Conservation (phyloP, 1,284 basidiomycete genomes). For the Ustilago hordei region DNA sequence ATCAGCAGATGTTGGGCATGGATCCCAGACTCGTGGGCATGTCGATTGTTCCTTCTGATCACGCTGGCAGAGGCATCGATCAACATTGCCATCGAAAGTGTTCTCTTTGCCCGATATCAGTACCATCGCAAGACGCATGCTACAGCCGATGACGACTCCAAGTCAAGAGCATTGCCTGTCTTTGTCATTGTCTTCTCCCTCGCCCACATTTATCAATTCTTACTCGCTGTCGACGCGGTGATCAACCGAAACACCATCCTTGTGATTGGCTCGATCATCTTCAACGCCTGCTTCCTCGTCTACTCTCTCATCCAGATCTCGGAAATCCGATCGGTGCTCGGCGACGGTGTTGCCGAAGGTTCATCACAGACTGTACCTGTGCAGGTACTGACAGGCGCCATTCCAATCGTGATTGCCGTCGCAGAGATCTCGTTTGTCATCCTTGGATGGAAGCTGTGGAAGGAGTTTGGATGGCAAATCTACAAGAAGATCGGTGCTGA, state of each 20-base stretch:
- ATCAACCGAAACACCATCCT: conserved; percentile 62
- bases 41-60: conserved; percentile 56
- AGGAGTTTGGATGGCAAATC: conserved; percentile 64
- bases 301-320: conserved; percentile 63
- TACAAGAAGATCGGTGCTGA: conserved; percentile 64
- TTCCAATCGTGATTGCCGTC: conserved; percentile 58
- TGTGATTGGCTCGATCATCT: conserved; percentile 57
- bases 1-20: conserved; percentile 41
- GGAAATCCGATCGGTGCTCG: conserved; percentile 60
- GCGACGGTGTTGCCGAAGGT: conserved; percentile 55
- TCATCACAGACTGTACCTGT: conserved; percentile 60
- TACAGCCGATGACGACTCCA: conserved; percentile 38
- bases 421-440: conserved; percentile 50
- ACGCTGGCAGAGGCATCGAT: conserved; percentile 56
- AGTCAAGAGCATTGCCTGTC: conserved; percentile 52
- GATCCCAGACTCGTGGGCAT: conserved; percentile 54
- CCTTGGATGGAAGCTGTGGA: conserved; percentile 56
- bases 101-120: conserved; percentile 55
- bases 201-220: conserved; percentile 59
- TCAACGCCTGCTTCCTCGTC: conserved; percentile 60
- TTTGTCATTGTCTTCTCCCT: conserved; percentile 62
- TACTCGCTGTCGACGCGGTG: conserved; percentile 59
- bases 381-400: conserved; percentile 59
- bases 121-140: conserved; percentile 42
- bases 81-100: conserved; percentile 59